Evolutionary conservation across 345 rosid genomes (phyloP).

Genomic region (Euclidium syriacum): DNA sequence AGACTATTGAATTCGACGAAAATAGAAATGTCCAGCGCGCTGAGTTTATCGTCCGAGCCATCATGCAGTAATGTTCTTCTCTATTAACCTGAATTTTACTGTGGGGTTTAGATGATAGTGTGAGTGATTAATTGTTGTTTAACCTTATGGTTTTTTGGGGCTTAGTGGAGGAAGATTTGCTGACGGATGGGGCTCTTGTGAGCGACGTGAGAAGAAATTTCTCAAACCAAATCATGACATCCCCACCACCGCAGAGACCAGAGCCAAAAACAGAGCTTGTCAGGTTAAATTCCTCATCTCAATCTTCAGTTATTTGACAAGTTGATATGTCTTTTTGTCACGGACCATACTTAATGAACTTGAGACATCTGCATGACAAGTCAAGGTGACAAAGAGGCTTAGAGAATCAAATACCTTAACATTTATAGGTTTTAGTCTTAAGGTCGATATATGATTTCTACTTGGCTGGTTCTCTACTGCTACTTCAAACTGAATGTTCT

Average conservation of each 20-base stretch:
- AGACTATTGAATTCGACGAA: constrained; percentile 84
- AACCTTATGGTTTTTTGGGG: constrained; percentile 12
- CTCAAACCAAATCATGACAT: constrained; percentile 82
- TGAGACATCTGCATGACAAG: constrained; percentile 7
- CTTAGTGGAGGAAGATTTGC: constrained; percentile 73
- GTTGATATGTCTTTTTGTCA: not conserved
- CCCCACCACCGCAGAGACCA: constrained; percentile 91
- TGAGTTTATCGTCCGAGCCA: constrained; percentile 78
- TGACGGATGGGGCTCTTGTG: constrained; percentile 98
- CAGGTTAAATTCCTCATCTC: constrained; percentile 46
- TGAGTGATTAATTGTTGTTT: not conserved
- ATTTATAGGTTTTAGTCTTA: constrained; percentile 4
- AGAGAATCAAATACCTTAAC: constrained; percentile 1
- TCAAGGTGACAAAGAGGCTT: not conserved
- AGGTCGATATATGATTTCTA: not conserved
- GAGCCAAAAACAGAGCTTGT: constrained; percentile 92
- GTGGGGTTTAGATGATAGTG: not conserved
- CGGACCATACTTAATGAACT: not conserved
- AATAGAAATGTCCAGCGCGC: constrained; percentile 89
- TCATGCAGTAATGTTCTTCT: constrained; percentile 71
- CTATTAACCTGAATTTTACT: not conserved
- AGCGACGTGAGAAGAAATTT: constrained; percentile 81
- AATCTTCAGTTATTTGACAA: not conserved
- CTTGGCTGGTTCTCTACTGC: not conserved
- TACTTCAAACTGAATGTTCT: not conserved